These are phyloP conservation scores for Pyronema domesticum DNA, from an alignment of 495 filamentous ascomycete genomes.

Conservation along the genomic window DNA sequence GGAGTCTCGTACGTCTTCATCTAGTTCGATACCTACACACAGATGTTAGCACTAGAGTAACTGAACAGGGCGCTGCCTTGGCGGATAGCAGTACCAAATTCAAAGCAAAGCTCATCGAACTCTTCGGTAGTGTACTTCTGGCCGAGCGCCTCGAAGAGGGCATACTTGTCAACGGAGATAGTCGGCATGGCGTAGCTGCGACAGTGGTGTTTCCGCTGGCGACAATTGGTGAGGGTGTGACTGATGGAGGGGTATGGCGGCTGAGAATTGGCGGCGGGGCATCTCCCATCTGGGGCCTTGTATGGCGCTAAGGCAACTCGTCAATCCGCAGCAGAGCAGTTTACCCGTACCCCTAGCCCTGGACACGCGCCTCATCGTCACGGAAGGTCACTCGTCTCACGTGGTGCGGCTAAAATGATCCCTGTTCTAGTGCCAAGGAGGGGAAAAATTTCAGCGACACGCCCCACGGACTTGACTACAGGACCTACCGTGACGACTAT, in stretches of 20 bases:
- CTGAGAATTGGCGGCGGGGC: background rate
- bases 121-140: constrained; percentile 83
- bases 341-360: too few relatives aligned
- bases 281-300: background rate
- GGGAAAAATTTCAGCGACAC: background rate
- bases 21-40: constrained; percentile 67
- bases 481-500: background rate
- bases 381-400: background rate
- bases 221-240: constrained; percentile 1
- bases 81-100: constrained; percentile 47
- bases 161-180: constrained; percentile 85
- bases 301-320: too few relatives aligned
- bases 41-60: background rate
- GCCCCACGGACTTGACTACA: background rate
- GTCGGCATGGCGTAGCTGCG: constrained; percentile 51
- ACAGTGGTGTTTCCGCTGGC: background rate
- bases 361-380: too few relatives aligned
- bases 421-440: background rate
- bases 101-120: constrained; percentile 96
- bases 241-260: background rate
- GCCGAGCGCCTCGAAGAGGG: constrained; percentile 79
- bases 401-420: background rate
- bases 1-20: constrained; percentile 54
- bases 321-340: too few relatives aligned
- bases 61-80: background rate